Conservation (phyloP, 2,329 filamentous ascomycete genomes). For the Apiospora malaysiana region DNA sequence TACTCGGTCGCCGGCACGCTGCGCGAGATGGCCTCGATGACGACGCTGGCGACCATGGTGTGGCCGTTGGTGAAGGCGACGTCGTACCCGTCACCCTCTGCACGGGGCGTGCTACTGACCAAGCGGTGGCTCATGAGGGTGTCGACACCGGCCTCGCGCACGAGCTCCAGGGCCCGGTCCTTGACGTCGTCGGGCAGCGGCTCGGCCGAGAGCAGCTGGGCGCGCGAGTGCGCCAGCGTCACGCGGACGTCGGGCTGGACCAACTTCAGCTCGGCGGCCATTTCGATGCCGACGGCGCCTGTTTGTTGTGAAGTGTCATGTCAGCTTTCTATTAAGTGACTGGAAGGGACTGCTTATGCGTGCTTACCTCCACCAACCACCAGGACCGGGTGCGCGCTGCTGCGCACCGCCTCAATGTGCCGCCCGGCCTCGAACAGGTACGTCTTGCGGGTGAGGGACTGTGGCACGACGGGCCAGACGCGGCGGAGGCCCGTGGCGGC, state of each 20-base stretch:
- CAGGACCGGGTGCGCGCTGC: slow-evolving; percentile 64
- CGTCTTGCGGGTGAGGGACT: slow-evolving; percentile 63
- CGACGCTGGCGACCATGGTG: slow-evolving; percentile 64
- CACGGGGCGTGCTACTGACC: slow-evolving; percentile 51
- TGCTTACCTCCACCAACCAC: slow-evolving; percentile 72
- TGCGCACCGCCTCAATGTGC: slow-evolving; percentile 62
- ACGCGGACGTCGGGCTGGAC: slow-evolving; percentile 68
- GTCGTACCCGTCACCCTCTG: slow-evolving; percentile 48
- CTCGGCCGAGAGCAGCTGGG: slow-evolving; percentile 74
- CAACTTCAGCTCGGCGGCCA: slow-evolving; percentile 78
- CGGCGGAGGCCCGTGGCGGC: slow-evolving; percentile 73
- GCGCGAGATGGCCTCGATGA: slow-evolving; percentile 73
- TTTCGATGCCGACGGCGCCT: slow-evolving; percentile 81
- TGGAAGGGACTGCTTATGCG: background rate
- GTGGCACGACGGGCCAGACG: slow-evolving; percentile 75
- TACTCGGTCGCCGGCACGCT: slow-evolving; percentile 67
- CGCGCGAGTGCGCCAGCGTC: slow-evolving; percentile 76
- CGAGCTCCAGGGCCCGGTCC: slow-evolving; percentile 61
- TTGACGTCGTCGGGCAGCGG: slow-evolving; percentile 73
- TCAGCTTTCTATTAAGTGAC: background rate
- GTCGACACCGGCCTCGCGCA: slow-evolving; percentile 68
- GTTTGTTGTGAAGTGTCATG: background rate
- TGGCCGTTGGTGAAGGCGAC: slow-evolving; percentile 66
- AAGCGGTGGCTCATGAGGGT: slow-evolving; percentile 68
- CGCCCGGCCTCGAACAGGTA: slow-evolving; percentile 67